phyloP scores from a whole-genome alignment of 2,329 filamentous ascomycete genomes.

The Cladorrhinum sp. region DNA sequence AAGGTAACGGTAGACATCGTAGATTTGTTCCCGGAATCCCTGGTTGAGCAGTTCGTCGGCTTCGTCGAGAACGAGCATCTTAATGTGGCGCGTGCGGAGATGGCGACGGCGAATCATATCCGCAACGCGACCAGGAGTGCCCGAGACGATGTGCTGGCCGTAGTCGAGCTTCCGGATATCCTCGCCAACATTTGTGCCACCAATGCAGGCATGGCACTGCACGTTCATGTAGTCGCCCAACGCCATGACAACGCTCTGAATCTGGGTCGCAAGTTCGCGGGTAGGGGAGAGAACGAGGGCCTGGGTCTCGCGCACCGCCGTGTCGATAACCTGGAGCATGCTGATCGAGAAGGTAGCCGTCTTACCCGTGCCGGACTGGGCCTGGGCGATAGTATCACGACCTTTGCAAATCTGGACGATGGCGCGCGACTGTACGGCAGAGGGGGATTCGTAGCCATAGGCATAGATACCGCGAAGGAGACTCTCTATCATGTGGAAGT shows the following conservation, averaged over 20 bases:
- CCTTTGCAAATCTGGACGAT: constrained; percentile 99
- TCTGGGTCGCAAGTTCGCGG: constrained; percentile 94
- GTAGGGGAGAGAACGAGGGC: constrained; percentile 94
- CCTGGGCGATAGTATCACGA: constrained; percentile 96
- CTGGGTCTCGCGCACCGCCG: constrained; percentile 86
- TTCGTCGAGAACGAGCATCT: constrained; percentile 62
- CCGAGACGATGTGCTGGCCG: constrained; percentile 95
- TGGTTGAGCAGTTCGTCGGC: constrained; percentile 73
- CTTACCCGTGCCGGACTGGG: constrained; percentile 95
- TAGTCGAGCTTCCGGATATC: constrained; percentile 98
- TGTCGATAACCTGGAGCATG: constrained; percentile 94
- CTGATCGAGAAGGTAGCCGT: constrained; percentile 95
- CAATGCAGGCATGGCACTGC: constrained; percentile 97
- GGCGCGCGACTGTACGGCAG: constrained; percentile 93
- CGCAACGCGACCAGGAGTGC: constrained; percentile 88
- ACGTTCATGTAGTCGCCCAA: constrained; percentile 99
- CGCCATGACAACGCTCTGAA: constrained; percentile 98
- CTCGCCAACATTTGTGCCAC: constrained; percentile 95
- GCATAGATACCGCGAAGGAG: constrained; percentile 96
- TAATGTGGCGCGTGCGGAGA: constrained; percentile 58
- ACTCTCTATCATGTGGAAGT: constrained; percentile 58
- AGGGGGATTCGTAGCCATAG: constrained; percentile 97
- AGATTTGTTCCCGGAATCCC: constrained; percentile 97
- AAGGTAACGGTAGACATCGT: constrained; percentile 96
- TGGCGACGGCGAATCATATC: constrained; percentile 61